Conservation (phyloP, 768 basidiomycete genomes). For the Psilocybe tampanensis region DNA sequence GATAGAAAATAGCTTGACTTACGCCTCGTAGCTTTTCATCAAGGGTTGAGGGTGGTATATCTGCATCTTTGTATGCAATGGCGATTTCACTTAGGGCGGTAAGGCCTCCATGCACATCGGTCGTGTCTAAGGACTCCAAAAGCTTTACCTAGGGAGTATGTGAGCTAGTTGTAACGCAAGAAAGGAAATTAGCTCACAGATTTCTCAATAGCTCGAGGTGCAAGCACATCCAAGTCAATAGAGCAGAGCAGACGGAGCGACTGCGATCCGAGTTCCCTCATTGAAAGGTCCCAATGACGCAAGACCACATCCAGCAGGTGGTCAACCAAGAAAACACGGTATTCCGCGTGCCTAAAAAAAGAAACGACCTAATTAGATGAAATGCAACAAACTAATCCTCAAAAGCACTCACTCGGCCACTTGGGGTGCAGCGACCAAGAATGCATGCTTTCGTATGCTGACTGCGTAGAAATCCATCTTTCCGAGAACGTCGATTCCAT, state of each 20-base stretch:
- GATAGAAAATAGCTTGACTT: slow-evolving; percentile 10
- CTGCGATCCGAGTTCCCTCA: slow-evolving; percentile 78
- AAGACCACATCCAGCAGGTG: slow-evolving; percentile 76
- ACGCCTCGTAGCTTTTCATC: slow-evolving; percentile 52
- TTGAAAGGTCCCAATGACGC: slow-evolving; percentile 86
- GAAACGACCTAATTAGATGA: slow-evolving; percentile 9
- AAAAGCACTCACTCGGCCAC: slow-evolving; percentile 74
- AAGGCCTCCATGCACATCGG: slow-evolving; percentile 83
- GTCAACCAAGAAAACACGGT: slow-evolving; percentile 66
- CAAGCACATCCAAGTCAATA: slow-evolving; percentile 56
- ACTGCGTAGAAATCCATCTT: slow-evolving; percentile 97
- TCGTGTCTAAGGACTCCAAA: slow-evolving; percentile 62
- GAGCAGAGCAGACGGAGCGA: slow-evolving; percentile 73
- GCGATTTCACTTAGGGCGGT: slow-evolving; percentile 75
- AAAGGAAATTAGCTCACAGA: slow-evolving; percentile 46
- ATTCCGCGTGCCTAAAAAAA: slow-evolving; percentile 69
- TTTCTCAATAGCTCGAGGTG: slow-evolving; percentile 47
- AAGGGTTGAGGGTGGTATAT: slow-evolving; percentile 28
- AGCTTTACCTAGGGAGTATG: slow-evolving; percentile 47
- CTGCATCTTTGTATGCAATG: slow-evolving; percentile 47
- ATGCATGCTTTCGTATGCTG: slow-evolving; percentile 82
- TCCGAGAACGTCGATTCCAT: slow-evolving; percentile 91
- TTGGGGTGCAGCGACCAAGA: slow-evolving; percentile 80
- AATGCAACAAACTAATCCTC: neutral
- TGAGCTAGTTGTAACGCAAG: slow-evolving; percentile 5